Percentiles rank a stretch among this genome's conserved stretches.
These are phyloP conservation scores for Termitomyces sp. DNA, from an alignment of 768 basidiomycete genomes.

Conservation along the genomic window DNA sequence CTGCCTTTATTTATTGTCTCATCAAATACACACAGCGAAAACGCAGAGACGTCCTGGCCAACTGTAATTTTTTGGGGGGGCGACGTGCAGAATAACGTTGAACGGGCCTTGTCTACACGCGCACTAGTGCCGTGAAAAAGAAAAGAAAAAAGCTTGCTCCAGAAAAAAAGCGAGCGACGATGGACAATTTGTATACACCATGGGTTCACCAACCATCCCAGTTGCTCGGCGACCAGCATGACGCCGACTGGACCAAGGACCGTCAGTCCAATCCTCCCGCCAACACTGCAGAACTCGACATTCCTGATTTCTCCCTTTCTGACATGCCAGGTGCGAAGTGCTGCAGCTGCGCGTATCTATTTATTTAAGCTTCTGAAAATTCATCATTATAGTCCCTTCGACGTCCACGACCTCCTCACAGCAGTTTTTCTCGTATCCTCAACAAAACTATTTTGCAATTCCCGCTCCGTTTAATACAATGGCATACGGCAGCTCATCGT, in stretches of 20 bases:
- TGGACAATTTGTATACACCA: constrained; percentile 37
- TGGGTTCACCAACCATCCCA: constrained; percentile 35
- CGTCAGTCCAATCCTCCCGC: constrained; percentile 18
- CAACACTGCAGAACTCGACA: constrained; percentile 23
- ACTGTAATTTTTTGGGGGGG: constrained; percentile 12
- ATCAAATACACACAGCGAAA: constrained; percentile 12
- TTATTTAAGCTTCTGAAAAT: not conserved
- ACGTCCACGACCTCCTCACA: constrained; percentile 33
- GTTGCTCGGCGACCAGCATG: constrained; percentile 29
- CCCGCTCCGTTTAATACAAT: constrained; percentile 47
- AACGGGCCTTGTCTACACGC: constrained; percentile 7
- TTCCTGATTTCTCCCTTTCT: constrained; percentile 37
- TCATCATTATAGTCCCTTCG: constrained; percentile 12
- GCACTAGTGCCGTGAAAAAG: constrained; percentile 21
- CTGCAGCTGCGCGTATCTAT: not conserved
- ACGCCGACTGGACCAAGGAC: constrained; percentile 42
- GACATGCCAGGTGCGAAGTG: constrained; percentile 35
- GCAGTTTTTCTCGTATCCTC: constrained; percentile 33
- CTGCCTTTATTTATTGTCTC: constrained; percentile 5
- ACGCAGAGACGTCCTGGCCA: constrained; percentile 10
- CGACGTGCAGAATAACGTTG: constrained; percentile 17
- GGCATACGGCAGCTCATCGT: constrained; percentile 49
- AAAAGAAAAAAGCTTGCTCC: constrained; percentile 26
- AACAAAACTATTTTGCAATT: constrained; percentile 34
- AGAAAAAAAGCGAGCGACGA: constrained; percentile 30